Conservation (phyloP, 2,329 filamentous ascomycete species). For the Zymoseptoria crescenta region DNA sequence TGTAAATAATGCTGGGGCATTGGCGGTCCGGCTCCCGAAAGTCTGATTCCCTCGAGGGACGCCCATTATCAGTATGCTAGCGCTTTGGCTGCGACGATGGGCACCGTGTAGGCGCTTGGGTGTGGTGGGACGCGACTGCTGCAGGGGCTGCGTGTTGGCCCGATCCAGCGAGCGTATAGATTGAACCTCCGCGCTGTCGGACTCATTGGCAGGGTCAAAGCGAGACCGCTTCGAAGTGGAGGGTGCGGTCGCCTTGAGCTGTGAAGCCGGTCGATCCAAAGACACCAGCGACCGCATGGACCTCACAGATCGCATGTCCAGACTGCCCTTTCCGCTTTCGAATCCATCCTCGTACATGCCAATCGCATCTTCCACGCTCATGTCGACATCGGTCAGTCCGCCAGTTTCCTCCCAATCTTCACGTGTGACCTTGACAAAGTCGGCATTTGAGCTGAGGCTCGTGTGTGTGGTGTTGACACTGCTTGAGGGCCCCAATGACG, state of each 20-base stretch:
- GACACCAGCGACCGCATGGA: slow-evolving; percentile 9
- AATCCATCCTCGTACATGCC: slow-evolving; percentile 55
- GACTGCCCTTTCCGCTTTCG: slow-evolving; percentile 18
- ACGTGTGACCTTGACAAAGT: slow-evolving; percentile 53
- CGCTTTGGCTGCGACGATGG: slow-evolving; percentile 28
- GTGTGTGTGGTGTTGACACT: slow-evolving; percentile 68
- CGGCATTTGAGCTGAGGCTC: slow-evolving; percentile 69
- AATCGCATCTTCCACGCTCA: slow-evolving; percentile 55
- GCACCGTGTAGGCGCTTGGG: slow-evolving; percentile 11
- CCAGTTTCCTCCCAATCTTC: slow-evolving; percentile 34
- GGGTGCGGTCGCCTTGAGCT: slow-evolving; percentile 5
- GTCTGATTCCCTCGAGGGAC: slow-evolving; percentile 1
- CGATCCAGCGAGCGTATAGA: neutral
- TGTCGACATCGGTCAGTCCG: slow-evolving; percentile 33
- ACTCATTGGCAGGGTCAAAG: neutral
- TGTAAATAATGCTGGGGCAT: slow-evolving; percentile 4
- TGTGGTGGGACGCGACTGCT: neutral
- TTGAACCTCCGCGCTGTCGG: neutral
- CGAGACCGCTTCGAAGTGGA: neutral
- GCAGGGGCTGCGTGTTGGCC: neutral
- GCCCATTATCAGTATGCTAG: slow-evolving; percentile 22
- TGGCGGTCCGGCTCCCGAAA: neutral
- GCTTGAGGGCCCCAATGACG: slow-evolving; percentile 49
- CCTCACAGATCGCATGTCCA: slow-evolving; percentile 13
- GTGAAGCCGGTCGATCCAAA: slow-evolving; percentile 17